phyloP scores from a whole-genome alignment of 2,329 filamentous ascomycete species.

The Pseudocercospora cruenta region DNA sequence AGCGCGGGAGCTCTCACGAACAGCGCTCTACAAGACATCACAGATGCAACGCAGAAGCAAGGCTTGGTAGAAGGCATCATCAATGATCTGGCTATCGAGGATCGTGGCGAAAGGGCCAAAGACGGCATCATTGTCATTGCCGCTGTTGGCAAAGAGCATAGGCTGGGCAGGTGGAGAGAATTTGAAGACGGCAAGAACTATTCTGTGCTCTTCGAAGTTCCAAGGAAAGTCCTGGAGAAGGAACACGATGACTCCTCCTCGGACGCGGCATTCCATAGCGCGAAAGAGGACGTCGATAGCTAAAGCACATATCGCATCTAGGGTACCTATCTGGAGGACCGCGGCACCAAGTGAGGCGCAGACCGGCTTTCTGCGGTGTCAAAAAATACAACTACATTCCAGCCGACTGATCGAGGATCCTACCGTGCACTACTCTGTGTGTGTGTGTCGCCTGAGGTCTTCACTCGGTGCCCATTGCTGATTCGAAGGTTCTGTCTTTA shows the following conservation, averaged over 20 bases:
- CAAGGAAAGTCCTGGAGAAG: conserved; percentile 47
- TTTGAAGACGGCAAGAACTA: conserved; percentile 70
- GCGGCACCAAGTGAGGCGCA: not conserved
- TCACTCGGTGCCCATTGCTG: no score
- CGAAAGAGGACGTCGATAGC: not conserved
- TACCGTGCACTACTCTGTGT: no score
- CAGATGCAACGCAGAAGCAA: conserved; percentile 25
- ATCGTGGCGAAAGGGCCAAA: conserved; percentile 75
- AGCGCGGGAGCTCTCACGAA: conserved; percentile 20
- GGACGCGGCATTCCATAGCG: conserved; percentile 3
- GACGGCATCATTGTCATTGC: conserved; percentile 71
- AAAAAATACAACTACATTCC: no score
- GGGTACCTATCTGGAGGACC: not conserved
- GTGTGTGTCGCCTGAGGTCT: no score
- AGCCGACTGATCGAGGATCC: no score
- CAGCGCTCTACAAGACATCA: conserved; percentile 27
- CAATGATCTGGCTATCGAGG: conserved; percentile 86
- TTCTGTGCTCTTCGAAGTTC: conserved; percentile 84
- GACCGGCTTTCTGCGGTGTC: not conserved
- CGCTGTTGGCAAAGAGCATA: conserved; percentile 84
- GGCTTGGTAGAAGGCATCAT: conserved; percentile 70
- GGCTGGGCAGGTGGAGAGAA: conserved; percentile 80
- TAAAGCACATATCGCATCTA: not conserved
- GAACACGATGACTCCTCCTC: not conserved
- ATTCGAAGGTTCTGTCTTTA: no score